These are phyloP conservation scores for Ceraceosorus bombacis DNA, from an alignment of 1,284 basidiomycete species.

Conservation along the genomic window DNA sequence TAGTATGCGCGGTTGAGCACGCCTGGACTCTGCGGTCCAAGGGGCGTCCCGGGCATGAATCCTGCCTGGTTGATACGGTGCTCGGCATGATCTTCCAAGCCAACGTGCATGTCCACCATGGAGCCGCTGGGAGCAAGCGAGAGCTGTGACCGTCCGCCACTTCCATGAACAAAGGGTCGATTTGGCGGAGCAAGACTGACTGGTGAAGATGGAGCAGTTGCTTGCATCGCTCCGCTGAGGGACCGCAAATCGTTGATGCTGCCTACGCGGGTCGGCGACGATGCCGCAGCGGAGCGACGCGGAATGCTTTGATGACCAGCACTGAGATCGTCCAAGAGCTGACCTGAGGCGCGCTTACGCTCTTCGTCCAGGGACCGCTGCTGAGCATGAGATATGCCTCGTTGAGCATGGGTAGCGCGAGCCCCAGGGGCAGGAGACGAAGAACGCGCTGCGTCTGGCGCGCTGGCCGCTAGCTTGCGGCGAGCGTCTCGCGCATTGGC, in stretches of 20 bases:
- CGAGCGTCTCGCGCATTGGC: conserved; percentile 27
- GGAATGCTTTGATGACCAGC: conserved; percentile 11
- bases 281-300: conserved; percentile 2
- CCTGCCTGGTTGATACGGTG: conserved; percentile 34
- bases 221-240: conserved; percentile 15
- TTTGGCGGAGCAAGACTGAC: conserved; percentile 34
- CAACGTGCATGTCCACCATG: conserved; percentile 52
- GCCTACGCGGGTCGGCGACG: conserved; percentile 6
- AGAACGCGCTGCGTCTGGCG: background rate
- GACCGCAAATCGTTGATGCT: conserved; percentile 13
- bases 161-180: conserved; percentile 20
- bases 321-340: background rate
- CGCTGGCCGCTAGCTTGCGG: conserved; percentile 17
- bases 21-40: conserved; percentile 21
- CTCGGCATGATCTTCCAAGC: conserved; percentile 31
- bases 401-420: no score
- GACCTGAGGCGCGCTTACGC: conserved; percentile 6
- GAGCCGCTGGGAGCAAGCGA: conserved; percentile 48
- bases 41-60: conserved; percentile 26
- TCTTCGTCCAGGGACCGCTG: conserved; percentile 9
- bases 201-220: conserved; percentile 13
- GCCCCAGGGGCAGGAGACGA: no score
- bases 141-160: conserved; percentile 26
- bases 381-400: no score
- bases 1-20: conserved; percentile 27